Evolutionary conservation across 495 filamentous ascomycete species (phyloP).

Genomic region (Lasiosphaeriaceae sp.): DNA sequence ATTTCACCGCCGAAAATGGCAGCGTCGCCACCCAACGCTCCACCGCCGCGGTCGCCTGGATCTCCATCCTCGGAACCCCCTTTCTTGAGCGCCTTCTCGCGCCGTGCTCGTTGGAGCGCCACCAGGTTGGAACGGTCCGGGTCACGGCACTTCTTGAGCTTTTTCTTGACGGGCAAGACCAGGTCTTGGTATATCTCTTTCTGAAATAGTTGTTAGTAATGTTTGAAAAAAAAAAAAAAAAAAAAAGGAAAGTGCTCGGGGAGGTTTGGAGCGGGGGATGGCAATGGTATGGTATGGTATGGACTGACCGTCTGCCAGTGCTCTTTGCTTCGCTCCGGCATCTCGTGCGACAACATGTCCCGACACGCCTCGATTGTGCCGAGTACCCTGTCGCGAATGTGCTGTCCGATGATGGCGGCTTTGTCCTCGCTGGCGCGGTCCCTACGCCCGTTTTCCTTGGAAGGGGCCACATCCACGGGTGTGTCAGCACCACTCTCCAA

Average conservation of each 20-base stretch:
- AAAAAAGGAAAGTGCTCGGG: too few species aligned
- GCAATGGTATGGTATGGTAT: neutral
- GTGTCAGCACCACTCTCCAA: slow-evolving; percentile 19
- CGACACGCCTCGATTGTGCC: slow-evolving; percentile 47
- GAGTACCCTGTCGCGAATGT: slow-evolving; percentile 43
- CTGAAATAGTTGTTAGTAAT: slow-evolving; percentile 17
- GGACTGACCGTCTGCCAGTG: slow-evolving; percentile 42
- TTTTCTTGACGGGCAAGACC: slow-evolving; percentile 59
- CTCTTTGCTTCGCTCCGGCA: slow-evolving; percentile 34
- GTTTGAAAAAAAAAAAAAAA: neutral
- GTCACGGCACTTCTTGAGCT: slow-evolving; percentile 75
- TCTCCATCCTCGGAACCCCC: slow-evolving; percentile 31
- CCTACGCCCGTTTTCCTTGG: slow-evolving; percentile 1
- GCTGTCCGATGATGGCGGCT: slow-evolving; percentile 25
- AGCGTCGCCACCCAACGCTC: slow-evolving; percentile 36
- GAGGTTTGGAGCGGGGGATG: too few species aligned
- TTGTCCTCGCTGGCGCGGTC: slow-evolving; percentile 19
- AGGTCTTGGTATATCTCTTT: slow-evolving; percentile 33
- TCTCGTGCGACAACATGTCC: slow-evolving; percentile 46
- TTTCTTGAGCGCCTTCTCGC: slow-evolving; percentile 41
- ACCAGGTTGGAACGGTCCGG: slow-evolving; percentile 62
- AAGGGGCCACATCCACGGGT: slow-evolving; percentile 9
- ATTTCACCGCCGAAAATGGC: slow-evolving; percentile 39
- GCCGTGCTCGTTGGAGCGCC: slow-evolving; percentile 48
- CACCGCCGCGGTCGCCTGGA: slow-evolving; percentile 15